Conservation (phyloP, 2,329 filamentous ascomycete genomes). For the Coleophoma cylindrospora region DNA sequence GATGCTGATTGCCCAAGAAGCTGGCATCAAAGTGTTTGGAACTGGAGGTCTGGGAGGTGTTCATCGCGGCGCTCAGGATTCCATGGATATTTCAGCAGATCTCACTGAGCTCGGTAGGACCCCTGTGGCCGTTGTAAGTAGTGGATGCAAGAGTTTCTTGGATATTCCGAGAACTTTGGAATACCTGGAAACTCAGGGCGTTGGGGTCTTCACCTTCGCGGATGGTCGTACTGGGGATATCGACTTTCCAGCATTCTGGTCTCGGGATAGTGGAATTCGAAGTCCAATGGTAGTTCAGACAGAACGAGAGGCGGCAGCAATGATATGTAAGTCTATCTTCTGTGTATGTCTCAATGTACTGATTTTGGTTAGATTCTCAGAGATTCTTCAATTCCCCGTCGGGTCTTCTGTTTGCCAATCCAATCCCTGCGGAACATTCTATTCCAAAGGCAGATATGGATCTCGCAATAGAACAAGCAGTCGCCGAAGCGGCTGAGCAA, state of each 20-base stretch:
- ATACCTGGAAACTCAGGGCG: constrained; percentile 65
- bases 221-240: constrained; percentile 69
- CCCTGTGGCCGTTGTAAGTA: constrained; percentile 80
- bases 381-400: constrained; percentile 58
- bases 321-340: constrained; percentile 55
- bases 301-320: constrained; percentile 81
- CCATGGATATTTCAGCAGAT: constrained; percentile 93
- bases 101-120: constrained; percentile 90
- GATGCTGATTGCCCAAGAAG: constrained; percentile 81
- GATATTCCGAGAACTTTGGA: constrained; percentile 89
- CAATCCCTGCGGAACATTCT: constrained; percentile 54
- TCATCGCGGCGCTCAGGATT: constrained; percentile 79
- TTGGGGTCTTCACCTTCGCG: constrained; percentile 83
- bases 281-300: constrained; percentile 72
- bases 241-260: constrained; percentile 92
- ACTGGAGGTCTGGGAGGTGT: constrained; percentile 94
- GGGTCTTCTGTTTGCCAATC: constrained; percentile 85
- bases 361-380: constrained; percentile 55
- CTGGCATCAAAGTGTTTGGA: constrained; percentile 88
- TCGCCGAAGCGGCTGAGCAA: constrained; percentile 45
- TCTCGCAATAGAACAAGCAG: constrained; percentile 47
- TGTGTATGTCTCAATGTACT: not conserved
- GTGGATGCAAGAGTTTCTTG: constrained; percentile 93
- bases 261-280: constrained; percentile 74
- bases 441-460: constrained; percentile 57